A percentile compares a stretch with the other conserved stretches of the same genome.
These are phyloP conservation scores for Sechiopsis laciniata DNA, from an alignment of 306 rosid genomes.

Conservation along the genomic window DNA sequence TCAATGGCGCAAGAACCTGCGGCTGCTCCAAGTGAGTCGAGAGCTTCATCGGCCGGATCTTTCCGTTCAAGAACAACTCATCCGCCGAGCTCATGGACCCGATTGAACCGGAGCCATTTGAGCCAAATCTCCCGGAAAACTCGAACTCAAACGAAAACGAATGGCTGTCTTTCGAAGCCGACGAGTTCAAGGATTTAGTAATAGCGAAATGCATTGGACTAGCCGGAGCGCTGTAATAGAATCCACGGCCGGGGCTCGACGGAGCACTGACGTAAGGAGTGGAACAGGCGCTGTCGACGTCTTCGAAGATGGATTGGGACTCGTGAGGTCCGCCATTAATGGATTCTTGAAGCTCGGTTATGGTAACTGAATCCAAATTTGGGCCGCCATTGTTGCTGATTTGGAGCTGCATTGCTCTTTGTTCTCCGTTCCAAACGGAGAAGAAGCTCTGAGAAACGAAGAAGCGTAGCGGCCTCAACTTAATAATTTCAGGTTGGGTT, in stretches of 20 bases:
- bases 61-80: conserved; percentile 80
- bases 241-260: conserved; percentile 82
- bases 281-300: conserved; percentile 73
- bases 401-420: conserved; percentile 42
- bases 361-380: conserved; percentile 10
- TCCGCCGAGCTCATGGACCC: conserved; percentile 92
- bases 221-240: conserved; percentile 90
- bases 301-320: conserved; percentile 32
- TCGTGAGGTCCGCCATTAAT: conserved; percentile 32
- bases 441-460: background rate
- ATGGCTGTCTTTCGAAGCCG: conserved; percentile 1
- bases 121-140: conserved; percentile 67
- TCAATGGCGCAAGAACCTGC: conserved; percentile 60
- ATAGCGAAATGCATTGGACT: conserved; percentile 84
- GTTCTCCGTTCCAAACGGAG: conserved; percentile 1
- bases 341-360: conserved; percentile 25
- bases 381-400: conserved; percentile 30
- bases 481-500: background rate
- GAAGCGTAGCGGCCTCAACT: background rate
- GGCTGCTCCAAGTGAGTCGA: conserved; percentile 73
- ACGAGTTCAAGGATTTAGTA: conserved; percentile 27
- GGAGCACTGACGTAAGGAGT: conserved; percentile 96
- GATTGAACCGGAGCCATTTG: conserved; percentile 30
- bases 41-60: conserved; percentile 95
- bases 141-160: conserved; percentile 69